phyloP scores from a whole-genome alignment of 2,329 filamentous ascomycete species.

The Ceratocystis ficicola region DNA sequence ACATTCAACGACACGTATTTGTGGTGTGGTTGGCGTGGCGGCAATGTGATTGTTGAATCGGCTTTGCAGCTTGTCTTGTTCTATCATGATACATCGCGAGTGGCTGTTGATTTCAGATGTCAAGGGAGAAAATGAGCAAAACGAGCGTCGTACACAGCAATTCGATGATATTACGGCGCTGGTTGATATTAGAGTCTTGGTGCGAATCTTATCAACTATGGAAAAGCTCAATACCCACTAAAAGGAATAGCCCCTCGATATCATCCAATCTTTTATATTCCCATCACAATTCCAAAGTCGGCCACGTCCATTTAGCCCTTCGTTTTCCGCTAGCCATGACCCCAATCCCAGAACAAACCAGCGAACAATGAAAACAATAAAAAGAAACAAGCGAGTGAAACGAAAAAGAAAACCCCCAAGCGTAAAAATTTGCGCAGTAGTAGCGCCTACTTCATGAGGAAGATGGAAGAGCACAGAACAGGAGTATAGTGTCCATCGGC shows the following conservation, averaged over 20 bases:
- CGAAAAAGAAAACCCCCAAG: neutral
- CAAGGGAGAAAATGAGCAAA: neutral
- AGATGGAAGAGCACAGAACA: slow-evolving; percentile 9
- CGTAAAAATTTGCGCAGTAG: neutral
- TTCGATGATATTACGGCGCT: neutral
- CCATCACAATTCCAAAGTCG: slow-evolving; percentile 5
- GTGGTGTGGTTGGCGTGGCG: neutral
- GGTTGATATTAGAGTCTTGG: neutral
- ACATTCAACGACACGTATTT: slow-evolving; percentile 6
- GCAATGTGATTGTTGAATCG: neutral
- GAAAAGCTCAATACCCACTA: neutral
- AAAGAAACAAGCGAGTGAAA: neutral
- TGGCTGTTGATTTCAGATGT: neutral
- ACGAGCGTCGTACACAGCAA: neutral
- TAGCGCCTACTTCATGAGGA: neutral
- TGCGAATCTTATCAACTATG: neutral
- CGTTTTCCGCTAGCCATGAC: slow-evolving; percentile 8
- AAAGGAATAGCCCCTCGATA: neutral
- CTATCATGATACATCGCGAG: neutral
- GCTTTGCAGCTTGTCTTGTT: neutral
- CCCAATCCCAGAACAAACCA: slow-evolving; percentile 12
- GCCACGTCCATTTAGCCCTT: neutral
- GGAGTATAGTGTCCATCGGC: slow-evolving; percentile 11
- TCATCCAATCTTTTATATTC: slow-evolving; percentile 16
- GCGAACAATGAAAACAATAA: neutral